These are phyloP conservation scores for Pythium biforme DNA, from an alignment of 352 stramenopile species.

Conservation along the genomic window DNA sequence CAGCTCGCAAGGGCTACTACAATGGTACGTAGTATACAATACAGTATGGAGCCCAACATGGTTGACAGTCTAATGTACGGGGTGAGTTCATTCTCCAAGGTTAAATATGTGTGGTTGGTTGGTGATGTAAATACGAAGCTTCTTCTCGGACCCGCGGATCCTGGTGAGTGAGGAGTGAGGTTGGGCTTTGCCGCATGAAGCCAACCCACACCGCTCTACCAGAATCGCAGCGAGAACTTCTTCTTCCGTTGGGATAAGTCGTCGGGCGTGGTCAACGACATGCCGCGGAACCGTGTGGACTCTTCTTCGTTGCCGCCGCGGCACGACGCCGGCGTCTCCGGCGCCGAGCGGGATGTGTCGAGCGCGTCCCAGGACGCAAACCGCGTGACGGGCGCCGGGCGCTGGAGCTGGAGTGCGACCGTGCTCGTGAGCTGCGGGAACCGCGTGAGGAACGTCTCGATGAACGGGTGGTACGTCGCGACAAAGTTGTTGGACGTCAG, in stretches of 20 bases:
- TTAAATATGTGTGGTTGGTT: conserved; percentile 8
- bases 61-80: conserved; percentile 3
- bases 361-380: conserved; percentile 25
- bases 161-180: background rate
- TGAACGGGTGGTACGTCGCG: conserved; percentile 54
- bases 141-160: no score
- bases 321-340: conserved; percentile 14
- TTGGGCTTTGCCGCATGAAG: background rate
- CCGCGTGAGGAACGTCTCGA: conserved; percentile 56
- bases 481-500: conserved; percentile 64
- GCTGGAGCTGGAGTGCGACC: conserved; percentile 8
- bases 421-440: conserved; percentile 55
- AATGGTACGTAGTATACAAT: no score
- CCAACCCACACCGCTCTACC: conserved; percentile 27
- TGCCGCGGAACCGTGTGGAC: conserved; percentile 50
- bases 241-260: conserved; percentile 52
- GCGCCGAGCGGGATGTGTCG: conserved; percentile 10
- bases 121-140: background rate
- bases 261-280: conserved; percentile 57
- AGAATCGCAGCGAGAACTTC: conserved; percentile 76
- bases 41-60: background rate
- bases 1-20: no score
- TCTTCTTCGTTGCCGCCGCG: conserved; percentile 12
- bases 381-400: conserved; percentile 7
- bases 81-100: conserved; percentile 7